Percentiles rank a stretch among this genome's conserved stretches.
phyloP scores from a whole-genome alignment of 2,329 filamentous ascomycete species.

The Arthrinium puccinioides region DNA sequence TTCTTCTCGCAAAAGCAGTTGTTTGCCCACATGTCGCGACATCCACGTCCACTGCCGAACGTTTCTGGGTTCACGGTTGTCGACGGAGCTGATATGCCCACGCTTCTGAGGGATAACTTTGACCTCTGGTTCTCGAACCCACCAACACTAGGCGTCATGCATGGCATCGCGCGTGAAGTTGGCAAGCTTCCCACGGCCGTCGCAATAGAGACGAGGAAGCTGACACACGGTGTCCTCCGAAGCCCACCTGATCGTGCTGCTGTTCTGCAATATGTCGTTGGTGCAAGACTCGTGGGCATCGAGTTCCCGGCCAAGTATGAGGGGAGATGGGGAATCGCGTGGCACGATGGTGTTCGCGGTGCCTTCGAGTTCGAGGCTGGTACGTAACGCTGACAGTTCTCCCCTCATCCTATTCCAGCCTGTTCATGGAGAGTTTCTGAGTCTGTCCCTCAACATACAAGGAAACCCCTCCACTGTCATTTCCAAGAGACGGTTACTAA shows the following conservation, averaged over 20 bases:
- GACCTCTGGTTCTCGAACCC: slow-evolving; percentile 42
- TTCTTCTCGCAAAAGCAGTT: slow-evolving; percentile 47
- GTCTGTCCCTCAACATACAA: no score
- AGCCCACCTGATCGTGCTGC: slow-evolving; percentile 35
- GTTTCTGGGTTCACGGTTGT: slow-evolving; percentile 42
- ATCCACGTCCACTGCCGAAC: slow-evolving; percentile 43
- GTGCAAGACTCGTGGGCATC: slow-evolving; percentile 42
- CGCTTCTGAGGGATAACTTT: slow-evolving; percentile 38
- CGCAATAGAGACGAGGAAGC: slow-evolving; percentile 39
- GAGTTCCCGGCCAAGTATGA: slow-evolving; percentile 42
- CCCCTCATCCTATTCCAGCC: no score
- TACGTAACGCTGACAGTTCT: no score
- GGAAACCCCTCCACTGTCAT: no score
- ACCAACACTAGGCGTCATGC: slow-evolving; percentile 31
- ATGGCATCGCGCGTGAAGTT: slow-evolving; percentile 32
- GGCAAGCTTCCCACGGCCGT: slow-evolving; percentile 34
- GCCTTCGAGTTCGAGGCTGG: slow-evolving; percentile 41
- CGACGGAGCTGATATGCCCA: slow-evolving; percentile 33
- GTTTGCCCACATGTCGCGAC: slow-evolving; percentile 45
- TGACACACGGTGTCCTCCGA: slow-evolving; percentile 35
- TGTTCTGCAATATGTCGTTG: slow-evolving; percentile 38
- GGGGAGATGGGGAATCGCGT: slow-evolving; percentile 51
- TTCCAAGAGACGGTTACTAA: no score
- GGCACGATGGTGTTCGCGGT: slow-evolving; percentile 45
- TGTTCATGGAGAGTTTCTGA: no score